These are phyloP conservation scores for Hypoxylon sp. DNA, from an alignment of 2,329 filamentous ascomycete species.

Conservation along the genomic window DNA sequence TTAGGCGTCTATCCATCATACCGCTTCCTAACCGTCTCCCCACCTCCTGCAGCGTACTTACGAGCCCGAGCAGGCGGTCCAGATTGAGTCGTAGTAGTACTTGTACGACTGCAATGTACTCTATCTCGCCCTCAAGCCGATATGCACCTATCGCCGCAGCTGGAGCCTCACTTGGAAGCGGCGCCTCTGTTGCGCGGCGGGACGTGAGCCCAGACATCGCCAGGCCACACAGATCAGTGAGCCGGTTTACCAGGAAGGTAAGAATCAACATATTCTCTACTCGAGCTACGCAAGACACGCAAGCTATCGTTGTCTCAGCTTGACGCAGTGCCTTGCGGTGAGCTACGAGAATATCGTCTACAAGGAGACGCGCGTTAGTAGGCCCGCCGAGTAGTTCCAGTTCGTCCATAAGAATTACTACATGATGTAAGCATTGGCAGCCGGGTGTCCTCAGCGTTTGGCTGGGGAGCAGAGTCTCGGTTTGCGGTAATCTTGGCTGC, in stretches of 20 bases:
- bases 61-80: conserved; percentile 6
- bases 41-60: conserved; percentile 12
- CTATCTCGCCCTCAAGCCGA: conserved; percentile 8
- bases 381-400: conserved; percentile 7
- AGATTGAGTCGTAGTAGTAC: conserved; percentile 10
- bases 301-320: conserved; percentile 4
- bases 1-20: conserved; percentile 11
- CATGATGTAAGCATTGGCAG: conserved; percentile 10
- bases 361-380: not conserved
- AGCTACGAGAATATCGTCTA: conserved; percentile 9
- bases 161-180: not conserved
- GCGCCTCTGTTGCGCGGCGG: not conserved
- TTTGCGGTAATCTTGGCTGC: not conserved
- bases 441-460: not conserved
- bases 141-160: conserved; percentile 6
- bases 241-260: conserved; percentile 8
- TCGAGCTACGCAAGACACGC: conserved; percentile 3
- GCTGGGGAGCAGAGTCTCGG: not conserved
- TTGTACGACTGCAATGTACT: conserved; percentile 6
- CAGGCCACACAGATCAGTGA: conserved; percentile 4
- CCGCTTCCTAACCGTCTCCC: conserved; percentile 8
- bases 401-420: conserved; percentile 14
- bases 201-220: conserved; percentile 1
- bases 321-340: conserved; percentile 8
- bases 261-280: conserved; percentile 16